These are phyloP conservation scores for Coniosporium apollinis DNA, from an alignment of 495 filamentous ascomycete species.

Conservation along the genomic window DNA sequence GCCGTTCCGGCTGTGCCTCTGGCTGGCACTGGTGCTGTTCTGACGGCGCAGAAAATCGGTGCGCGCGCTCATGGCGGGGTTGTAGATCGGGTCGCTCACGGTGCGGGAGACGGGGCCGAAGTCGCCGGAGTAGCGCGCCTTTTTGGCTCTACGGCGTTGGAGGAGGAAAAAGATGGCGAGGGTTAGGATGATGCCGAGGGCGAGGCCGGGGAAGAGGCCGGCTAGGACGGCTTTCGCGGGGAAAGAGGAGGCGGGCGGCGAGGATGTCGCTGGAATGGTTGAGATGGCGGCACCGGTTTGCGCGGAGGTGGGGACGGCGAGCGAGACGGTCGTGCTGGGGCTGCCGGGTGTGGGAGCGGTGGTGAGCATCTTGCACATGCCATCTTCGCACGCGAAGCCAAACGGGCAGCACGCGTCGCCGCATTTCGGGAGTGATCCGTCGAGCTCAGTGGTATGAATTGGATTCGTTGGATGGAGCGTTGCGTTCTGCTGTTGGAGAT, in stretches of 20 bases:
- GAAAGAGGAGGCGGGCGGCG: slow-evolving; percentile 18
- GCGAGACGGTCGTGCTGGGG: slow-evolving; percentile 4
- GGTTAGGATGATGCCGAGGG: slow-evolving; percentile 34
- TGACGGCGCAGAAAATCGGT: slow-evolving; percentile 39
- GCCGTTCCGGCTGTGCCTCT: slow-evolving; percentile 1
- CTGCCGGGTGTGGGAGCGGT: slow-evolving; percentile 11
- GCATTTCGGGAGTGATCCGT: slow-evolving; percentile 29
- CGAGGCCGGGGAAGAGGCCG: slow-evolving; percentile 47
- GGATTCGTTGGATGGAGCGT: slow-evolving; percentile 39
- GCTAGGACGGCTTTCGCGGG: slow-evolving; percentile 35
- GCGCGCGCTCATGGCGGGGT: slow-evolving; percentile 30
- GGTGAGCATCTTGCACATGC: slow-evolving; percentile 25
- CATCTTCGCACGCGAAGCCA: slow-evolving; percentile 50
- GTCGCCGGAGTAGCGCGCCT: slow-evolving; percentile 21
- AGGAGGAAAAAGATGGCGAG: slow-evolving; percentile 28
- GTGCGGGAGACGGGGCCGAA: slow-evolving; percentile 28
- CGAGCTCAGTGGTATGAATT: slow-evolving; percentile 53
- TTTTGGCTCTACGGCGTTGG: slow-evolving; percentile 18
- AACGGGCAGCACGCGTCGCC: slow-evolving; percentile 50
- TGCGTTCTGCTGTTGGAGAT: slow-evolving; percentile 48
- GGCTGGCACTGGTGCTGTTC: slow-evolving; percentile 4
- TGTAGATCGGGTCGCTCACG: slow-evolving; percentile 38
- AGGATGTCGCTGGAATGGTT: slow-evolving; percentile 16
- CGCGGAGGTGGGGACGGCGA: slow-evolving; percentile 10
- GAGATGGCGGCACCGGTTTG: slow-evolving; percentile 15